Base-by-base conservation (phyloP, 2,329 filamentous ascomycete genomes). In the Clonostachys sp. region DNA sequence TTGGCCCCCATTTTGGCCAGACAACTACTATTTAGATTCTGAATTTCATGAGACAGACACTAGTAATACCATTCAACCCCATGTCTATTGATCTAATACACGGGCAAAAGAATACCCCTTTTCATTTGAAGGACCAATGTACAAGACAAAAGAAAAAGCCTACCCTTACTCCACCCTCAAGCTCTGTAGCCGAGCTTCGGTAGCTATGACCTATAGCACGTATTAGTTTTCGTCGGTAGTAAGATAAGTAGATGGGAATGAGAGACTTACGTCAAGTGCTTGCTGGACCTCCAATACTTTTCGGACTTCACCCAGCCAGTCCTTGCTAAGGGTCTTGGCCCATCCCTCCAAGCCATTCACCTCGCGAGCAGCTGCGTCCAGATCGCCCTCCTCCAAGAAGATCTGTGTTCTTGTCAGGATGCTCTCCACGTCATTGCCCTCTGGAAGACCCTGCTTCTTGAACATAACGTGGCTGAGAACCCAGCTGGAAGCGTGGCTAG, bases 281-380 rank as follows among this genome's bases (percentile, higher is more conserved):
- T 99, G 94, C 71, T 89, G 86, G 54, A 97, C 94, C 73, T 99
- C 94, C 61, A 99, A 75, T 54, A 95, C 89, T 72, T 91, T 87
- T 64, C 94, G 83, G 52, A 91, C 88, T 75, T 99, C 94, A 45
- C 78, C 80, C 56, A 99, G 71, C 94, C 94, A 99, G 68, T 99
- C 94, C 61, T 87, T 84, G 69, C 89, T 95, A 62, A 99, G 72
- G 39, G 91, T 92, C 78, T 94, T 96, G 43, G 92, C 91, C 94
- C 94, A 99, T 24, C 94, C 94, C 51, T 86, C 80, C 42, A 99
- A 75, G 2, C 84, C 82, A 64, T 97, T 99, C 86, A 99, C 94
- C 73, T 99, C 94, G 54, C 94, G 79, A 13, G 94, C 91, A 4
- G 94, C 94, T 46, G 80, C 85, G 66, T 99, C 94, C 48, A 99